Evolutionary conservation across 1,139 yeast genomes (phyloP).

Genomic region (Pichia terricola): DNA sequence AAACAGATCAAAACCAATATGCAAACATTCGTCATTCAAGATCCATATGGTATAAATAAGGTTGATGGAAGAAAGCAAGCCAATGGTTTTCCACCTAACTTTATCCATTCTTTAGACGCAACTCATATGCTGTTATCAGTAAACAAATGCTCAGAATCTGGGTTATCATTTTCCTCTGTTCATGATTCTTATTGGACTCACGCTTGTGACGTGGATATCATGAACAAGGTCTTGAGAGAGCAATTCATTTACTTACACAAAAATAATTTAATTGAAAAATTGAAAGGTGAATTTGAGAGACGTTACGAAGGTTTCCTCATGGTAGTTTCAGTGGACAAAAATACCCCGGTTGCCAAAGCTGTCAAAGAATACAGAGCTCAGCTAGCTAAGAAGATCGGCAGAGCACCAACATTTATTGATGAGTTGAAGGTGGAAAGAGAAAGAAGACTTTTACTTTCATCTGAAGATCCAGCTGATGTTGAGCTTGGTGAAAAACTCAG

Average conservation of each 20-base stretch:
- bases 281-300: conserved; percentile 70
- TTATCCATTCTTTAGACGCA: conserved; percentile 91
- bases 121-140: conserved; percentile 95
- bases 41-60: conserved; percentile 73
- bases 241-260: conserved; percentile 74
- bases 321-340: conserved; percentile 43
- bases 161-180: conserved; percentile 84
- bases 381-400: conserved; percentile 41
- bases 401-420: conserved; percentile 57
- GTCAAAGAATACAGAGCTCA: conserved; percentile 43
- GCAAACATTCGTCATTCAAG: conserved; percentile 74
- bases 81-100: conserved; percentile 94
- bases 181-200: conserved; percentile 99
- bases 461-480: conserved; percentile 41
- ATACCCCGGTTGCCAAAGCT: conserved; percentile 42
- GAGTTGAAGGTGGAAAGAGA: conserved; percentile 64
- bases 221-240: conserved; percentile 69
- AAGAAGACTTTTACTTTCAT: conserved; percentile 47
- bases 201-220: conserved; percentile 67
- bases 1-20: conserved; percentile 65
- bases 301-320: conserved; percentile 70
- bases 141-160: conserved; percentile 56
- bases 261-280: conserved; percentile 57
- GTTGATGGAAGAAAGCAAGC: conserved; percentile 86
- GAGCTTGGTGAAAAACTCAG: conserved; percentile 48